Percentiles rank a stretch among this genome's conserved stretches.
These are phyloP conservation scores for Alternaria sp. DNA, from an alignment of 2,329 filamentous ascomycete species.

Conservation along the genomic window DNA sequence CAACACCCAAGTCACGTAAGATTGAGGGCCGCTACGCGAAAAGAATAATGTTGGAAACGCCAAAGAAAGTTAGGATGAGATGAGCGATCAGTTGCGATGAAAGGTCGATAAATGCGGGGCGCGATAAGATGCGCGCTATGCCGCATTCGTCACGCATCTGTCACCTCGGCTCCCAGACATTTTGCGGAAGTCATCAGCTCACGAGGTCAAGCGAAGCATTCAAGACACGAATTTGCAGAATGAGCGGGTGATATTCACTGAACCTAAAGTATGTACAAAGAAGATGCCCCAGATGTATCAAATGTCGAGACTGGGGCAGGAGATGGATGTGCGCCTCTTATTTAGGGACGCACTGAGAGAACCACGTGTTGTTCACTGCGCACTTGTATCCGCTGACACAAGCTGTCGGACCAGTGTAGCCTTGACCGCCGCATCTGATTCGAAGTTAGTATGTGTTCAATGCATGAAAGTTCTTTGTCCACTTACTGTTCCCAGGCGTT, in stretches of 20 bases:
- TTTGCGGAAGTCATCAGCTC: background rate
- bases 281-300: slow-evolving; percentile 3
- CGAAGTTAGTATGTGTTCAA: background rate
- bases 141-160: slow-evolving; percentile 7
- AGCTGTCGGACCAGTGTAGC: slow-evolving; percentile 24
- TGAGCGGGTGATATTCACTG: slow-evolving; percentile 5
- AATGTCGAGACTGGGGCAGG: background rate
- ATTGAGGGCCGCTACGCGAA: background rate
- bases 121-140: slow-evolving; percentile 10
- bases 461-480: background rate
- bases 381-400: slow-evolving; percentile 27
- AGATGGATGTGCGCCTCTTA: background rate
- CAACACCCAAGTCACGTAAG: background rate
- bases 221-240: background rate
- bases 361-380: slow-evolving; percentile 7
- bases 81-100: background rate
- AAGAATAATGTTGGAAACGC: background rate
- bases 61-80: background rate
- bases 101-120: slow-evolving; percentile 9
- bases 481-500: slow-evolving; percentile 11
- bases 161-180: background rate
- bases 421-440: slow-evolving; percentile 27
- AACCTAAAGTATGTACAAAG: slow-evolving; percentile 24
- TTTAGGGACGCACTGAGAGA: slow-evolving; percentile 13
- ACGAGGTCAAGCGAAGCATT: background rate